A percentile compares a stretch with the other conserved stretches of the same genome.
Evolutionary conservation across 495 filamentous ascomycete species (phyloP).

Genomic region (Aspergillus mulundensis): DNA sequence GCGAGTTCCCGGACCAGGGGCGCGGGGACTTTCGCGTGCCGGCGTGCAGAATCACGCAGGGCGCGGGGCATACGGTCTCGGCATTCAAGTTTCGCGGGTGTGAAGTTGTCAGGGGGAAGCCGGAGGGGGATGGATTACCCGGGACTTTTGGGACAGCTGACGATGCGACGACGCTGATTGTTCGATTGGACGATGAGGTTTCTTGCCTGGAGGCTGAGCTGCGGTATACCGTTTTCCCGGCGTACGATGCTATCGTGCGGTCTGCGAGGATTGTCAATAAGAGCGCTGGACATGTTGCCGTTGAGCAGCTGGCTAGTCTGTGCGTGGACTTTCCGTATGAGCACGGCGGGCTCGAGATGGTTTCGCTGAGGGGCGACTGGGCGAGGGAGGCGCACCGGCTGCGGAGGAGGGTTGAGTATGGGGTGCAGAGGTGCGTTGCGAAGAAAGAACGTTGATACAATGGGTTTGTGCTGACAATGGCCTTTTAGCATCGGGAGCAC

Average conservation of each 20-base stretch:
- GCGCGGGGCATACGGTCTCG: constrained; percentile 47
- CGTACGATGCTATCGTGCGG: constrained; percentile 49
- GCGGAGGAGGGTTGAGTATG: constrained; percentile 34
- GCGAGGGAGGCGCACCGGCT: constrained; percentile 43
- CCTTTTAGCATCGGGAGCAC: constrained; percentile 42
- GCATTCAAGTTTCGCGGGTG: constrained; percentile 46
- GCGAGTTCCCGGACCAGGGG: constrained; percentile 54
- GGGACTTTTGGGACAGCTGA: constrained; percentile 44
- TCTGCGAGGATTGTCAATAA: constrained; percentile 51
- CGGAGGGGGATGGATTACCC: constrained; percentile 43
- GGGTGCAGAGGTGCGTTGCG: constrained; percentile 21
- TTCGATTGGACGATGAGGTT: constrained; percentile 48
- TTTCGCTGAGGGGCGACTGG: constrained; percentile 52
- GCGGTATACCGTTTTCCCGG: constrained; percentile 52
- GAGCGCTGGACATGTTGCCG: constrained; percentile 38
- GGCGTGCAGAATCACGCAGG: constrained; percentile 49
- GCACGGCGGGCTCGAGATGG: constrained; percentile 43
- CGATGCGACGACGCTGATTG: constrained; percentile 49
- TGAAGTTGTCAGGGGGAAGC: constrained; percentile 39
- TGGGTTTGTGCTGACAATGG: not conserved
- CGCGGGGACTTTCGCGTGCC: constrained; percentile 52
- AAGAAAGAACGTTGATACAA: no score
- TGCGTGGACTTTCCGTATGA: constrained; percentile 51
- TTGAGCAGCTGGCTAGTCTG: constrained; percentile 49
- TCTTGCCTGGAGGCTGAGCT: constrained; percentile 48